Conservation (phyloP, 441 rosid species). For the Rhodomyrtus psidioides region DNA sequence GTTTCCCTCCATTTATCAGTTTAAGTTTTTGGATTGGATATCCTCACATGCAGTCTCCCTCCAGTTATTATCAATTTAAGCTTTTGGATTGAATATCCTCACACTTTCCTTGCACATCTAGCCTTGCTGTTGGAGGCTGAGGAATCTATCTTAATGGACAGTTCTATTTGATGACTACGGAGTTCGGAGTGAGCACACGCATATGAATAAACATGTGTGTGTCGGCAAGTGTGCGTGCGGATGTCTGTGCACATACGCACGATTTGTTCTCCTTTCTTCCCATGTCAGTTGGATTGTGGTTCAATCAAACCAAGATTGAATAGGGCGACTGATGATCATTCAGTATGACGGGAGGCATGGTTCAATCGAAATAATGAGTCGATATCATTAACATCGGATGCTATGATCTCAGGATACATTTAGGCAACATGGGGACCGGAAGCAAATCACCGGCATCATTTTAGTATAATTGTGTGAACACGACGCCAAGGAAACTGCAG, state of each 20-base stretch:
- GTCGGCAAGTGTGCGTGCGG: neutral
- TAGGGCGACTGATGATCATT: neutral
- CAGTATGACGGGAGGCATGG: accelerated
- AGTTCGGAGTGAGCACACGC: neutral
- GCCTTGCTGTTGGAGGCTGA: neutral
- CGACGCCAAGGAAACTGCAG: neutral
- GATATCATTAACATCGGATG: accelerated
- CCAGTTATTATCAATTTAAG: no score
- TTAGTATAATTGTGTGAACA: neutral
- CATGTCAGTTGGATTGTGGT: neutral
- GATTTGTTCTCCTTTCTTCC: neutral
- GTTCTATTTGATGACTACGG: neutral
- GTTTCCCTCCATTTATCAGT: no score
- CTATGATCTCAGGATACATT: neutral
- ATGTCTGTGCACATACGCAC: neutral
- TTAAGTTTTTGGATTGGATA: no score
- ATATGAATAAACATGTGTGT: neutral
- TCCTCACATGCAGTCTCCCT: no score
- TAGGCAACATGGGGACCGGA: neutral
- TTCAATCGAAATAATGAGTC: neutral
- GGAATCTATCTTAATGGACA: neutral
- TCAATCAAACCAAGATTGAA: neutral
- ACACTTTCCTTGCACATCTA: neutral
- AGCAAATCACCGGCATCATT: neutral
- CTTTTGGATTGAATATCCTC: no score